phyloP scores from a whole-genome alignment of 2,329 filamentous ascomycete genomes.

The Fusarium sp. region DNA sequence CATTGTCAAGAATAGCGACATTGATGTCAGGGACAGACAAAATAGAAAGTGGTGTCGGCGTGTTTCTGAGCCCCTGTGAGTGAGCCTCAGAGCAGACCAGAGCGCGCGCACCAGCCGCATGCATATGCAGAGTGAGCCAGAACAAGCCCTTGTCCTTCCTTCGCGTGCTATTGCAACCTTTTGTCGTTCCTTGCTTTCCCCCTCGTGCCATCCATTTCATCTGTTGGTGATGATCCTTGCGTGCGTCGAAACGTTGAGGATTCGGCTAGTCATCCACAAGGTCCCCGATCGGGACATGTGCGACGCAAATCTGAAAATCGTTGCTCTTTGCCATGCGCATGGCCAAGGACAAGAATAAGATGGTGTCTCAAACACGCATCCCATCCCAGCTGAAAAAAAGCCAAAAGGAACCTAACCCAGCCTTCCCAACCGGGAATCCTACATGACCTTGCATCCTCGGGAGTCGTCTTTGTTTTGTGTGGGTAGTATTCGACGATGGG shows the following conservation, averaged over 20 bases:
- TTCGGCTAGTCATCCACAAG: background rate
- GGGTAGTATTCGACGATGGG: slow-evolving; percentile 7
- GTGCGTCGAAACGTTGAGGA: slow-evolving; percentile 18
- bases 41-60: background rate
- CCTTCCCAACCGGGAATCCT: slow-evolving; percentile 19
- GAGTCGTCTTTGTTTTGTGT: slow-evolving; percentile 5
- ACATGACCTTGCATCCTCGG: slow-evolving; percentile 17
- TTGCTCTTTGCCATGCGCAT: slow-evolving; percentile 28
- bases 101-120: slow-evolving; percentile 1
- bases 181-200: background rate
- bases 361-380: slow-evolving; percentile 35
- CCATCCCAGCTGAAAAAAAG: slow-evolving; percentile 39
- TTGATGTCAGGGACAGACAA: slow-evolving; percentile 13
- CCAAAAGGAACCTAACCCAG: slow-evolving; percentile 8
- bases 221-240: slow-evolving; percentile 7
- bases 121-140: slow-evolving; percentile 1
- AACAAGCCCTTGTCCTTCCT: slow-evolving; percentile 8
- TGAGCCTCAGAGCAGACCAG: background rate
- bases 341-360: slow-evolving; percentile 18
- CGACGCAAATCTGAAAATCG: slow-evolving; percentile 24
- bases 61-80: background rate
- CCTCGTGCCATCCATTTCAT: background rate
- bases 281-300: slow-evolving; percentile 4
- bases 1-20: background rate
- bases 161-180: slow-evolving; percentile 6